Conservation (phyloP, 305 asterid genomes). For the Rubia peregrina region DNA sequence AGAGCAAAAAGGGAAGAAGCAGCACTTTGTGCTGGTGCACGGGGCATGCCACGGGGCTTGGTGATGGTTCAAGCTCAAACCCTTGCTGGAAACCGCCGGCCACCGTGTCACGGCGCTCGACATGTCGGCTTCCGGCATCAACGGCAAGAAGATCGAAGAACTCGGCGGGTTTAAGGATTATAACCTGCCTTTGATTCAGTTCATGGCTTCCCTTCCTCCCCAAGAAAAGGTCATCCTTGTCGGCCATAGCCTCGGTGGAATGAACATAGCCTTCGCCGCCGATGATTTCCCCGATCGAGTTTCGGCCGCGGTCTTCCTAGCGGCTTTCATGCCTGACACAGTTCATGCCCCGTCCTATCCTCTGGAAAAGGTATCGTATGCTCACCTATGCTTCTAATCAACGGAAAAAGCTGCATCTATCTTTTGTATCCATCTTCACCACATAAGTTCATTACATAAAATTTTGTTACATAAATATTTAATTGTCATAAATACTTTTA, state of each 20-base stretch:
- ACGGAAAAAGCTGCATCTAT: too few species aligned
- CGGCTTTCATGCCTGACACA: conserved; percentile 18
- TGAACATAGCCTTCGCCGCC: conserved; percentile 16
- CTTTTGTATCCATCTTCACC: too few species aligned
- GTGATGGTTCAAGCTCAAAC: conserved; percentile 21
- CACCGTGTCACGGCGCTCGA: conserved; percentile 18
- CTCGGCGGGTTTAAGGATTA: conserved; percentile 9
- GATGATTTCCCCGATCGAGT: conserved; percentile 17
- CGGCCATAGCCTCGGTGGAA: conserved; percentile 23
- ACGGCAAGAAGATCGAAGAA: conserved; percentile 1
- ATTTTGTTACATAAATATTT: too few species aligned
- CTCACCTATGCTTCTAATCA: too few species aligned
- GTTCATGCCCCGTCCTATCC: conserved; percentile 9
- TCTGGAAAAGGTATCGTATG: conserved; percentile 7
- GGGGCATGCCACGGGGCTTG: conserved; percentile 25
- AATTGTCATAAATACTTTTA: too few species aligned
- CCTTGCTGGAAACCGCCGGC: conserved; percentile 19
- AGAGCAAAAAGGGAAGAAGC: background rate
- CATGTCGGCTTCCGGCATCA: conserved; percentile 13
- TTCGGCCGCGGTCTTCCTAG: conserved; percentile 8
- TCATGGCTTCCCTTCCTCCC: conserved; percentile 14
- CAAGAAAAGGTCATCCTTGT: conserved; percentile 21
- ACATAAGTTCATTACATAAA: too few species aligned
- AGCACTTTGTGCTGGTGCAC: conserved; percentile 22
- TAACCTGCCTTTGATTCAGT: conserved; percentile 12